phyloP scores from a whole-genome alignment of 306 rosid genomes.

The Dicorynia guianensis region DNA sequence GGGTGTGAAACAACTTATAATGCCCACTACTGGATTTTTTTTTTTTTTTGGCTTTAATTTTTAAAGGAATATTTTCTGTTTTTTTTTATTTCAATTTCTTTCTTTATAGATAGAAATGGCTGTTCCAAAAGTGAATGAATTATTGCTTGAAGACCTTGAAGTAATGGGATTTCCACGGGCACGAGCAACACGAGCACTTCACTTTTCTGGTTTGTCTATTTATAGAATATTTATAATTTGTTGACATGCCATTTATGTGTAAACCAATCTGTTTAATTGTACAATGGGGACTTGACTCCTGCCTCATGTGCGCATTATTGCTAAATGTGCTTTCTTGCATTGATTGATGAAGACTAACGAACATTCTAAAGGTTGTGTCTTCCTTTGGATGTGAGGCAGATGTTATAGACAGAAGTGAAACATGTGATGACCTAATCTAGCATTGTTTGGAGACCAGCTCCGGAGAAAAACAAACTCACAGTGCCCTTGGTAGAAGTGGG shows the following conservation, averaged over 20 bases:
- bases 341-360: neutral
- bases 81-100: conserved; percentile 34
- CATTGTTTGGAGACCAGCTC: no score
- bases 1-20: neutral
- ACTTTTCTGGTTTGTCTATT: conserved; percentile 65
- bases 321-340: neutral
- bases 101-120: conserved; percentile 55
- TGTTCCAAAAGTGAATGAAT: conserved; percentile 68
- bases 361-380: neutral
- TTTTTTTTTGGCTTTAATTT: no score
- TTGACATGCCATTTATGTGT: neutral
- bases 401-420: neutral
- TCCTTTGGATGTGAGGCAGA: neutral
- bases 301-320: no score
- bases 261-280: neutral
- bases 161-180: conserved; percentile 69
- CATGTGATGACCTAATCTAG: no score
- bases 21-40: neutral
- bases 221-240: conserved; percentile 1
- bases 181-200: conserved; percentile 64
- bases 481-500: no score
- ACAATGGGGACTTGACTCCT: no score
- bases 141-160: conserved; percentile 60
- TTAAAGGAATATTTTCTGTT: neutral
- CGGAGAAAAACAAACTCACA: no score